These are phyloP conservation scores for Leccinum sublutescens DNA, from an alignment of 768 basidiomycete species.

Conservation along the genomic window DNA sequence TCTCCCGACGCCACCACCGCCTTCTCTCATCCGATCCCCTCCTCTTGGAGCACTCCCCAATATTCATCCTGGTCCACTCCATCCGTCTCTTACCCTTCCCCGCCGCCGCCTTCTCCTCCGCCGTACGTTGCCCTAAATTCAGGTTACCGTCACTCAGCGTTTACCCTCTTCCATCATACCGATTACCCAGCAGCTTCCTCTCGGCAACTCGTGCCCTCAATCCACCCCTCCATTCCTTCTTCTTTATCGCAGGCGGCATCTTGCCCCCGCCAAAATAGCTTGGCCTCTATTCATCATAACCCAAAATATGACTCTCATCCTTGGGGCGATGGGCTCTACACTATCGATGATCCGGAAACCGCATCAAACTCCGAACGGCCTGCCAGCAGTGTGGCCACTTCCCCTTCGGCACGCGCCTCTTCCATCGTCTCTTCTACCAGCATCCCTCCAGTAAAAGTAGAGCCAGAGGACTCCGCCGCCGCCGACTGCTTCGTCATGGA, in stretches of 20 bases:
- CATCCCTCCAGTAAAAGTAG: conserved; percentile 30
- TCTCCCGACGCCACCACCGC: conserved; percentile 16
- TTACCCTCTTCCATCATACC: conserved; percentile 19
- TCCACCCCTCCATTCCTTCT: conserved; percentile 17
- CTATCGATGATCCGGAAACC: conserved; percentile 33
- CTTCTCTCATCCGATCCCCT: conserved; percentile 15
- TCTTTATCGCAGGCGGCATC: conserved; percentile 17
- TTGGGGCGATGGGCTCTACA: conserved; percentile 34
- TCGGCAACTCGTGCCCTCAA: conserved; percentile 15
- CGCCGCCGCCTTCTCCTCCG: conserved; percentile 23
- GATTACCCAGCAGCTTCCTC: conserved; percentile 22
- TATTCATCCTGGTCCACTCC: conserved; percentile 17
- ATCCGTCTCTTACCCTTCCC: conserved; percentile 22
- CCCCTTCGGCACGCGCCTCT: conserved; percentile 36
- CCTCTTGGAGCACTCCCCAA: conserved; percentile 21
- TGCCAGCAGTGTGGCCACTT: conserved; percentile 34
- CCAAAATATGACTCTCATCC: conserved; percentile 27
- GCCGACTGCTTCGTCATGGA: conserved; percentile 37
- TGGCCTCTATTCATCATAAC: conserved; percentile 13
- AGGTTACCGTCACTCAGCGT: conserved; percentile 26
- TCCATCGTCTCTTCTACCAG: conserved; percentile 32
- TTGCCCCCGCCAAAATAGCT: conserved; percentile 19
- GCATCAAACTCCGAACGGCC: conserved; percentile 36
- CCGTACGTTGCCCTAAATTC: conserved; percentile 21
- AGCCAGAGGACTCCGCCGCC: conserved; percentile 27